phyloP scores from a whole-genome alignment of 768 basidiomycete genomes.

The Floccularia luteovirens region DNA sequence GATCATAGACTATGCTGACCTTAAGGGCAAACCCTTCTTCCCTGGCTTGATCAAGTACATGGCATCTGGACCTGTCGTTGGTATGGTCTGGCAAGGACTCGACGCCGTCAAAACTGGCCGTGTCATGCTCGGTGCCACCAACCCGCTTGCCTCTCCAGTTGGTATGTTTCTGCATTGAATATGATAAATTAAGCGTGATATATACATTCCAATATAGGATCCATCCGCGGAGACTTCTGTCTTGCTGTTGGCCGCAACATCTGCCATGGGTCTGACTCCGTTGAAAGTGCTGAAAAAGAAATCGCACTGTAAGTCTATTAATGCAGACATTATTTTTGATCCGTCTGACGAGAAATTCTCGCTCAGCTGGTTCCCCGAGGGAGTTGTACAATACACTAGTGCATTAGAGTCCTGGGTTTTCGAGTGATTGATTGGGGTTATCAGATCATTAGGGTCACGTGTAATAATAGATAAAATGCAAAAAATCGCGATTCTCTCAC shows the following conservation, averaged over 20 bases:
- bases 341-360: no score
- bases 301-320: constrained; percentile 85
- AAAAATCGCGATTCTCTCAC: constrained; percentile 3
- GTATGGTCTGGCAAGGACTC: constrained; percentile 93
- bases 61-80: constrained; percentile 92
- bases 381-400: constrained; percentile 62
- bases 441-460: constrained; percentile 11
- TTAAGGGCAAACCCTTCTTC: constrained; percentile 94
- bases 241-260: constrained; percentile 94
- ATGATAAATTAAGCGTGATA: not conserved
- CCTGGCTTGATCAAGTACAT: constrained; percentile 95
- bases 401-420: constrained; percentile 68
- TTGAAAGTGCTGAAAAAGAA: constrained; percentile 90
- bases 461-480: constrained; percentile 8
- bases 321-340: no score
- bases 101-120: constrained; percentile 95
- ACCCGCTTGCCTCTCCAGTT: constrained; percentile 84
- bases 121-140: constrained; percentile 92
- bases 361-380: constrained; percentile 88
- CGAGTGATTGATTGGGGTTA: constrained; percentile 42
- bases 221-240: constrained; percentile 94
- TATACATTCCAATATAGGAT: constrained; percentile 38
- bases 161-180: constrained; percentile 38
- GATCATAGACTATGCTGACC: constrained; percentile 85
- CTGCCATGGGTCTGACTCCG: constrained; percentile 86